Percentiles rank a stretch among this genome's conserved stretches.
phyloP scores from a whole-genome alignment of 352 stramenopile genomes.

The Phytophthora sansomeana region DNA sequence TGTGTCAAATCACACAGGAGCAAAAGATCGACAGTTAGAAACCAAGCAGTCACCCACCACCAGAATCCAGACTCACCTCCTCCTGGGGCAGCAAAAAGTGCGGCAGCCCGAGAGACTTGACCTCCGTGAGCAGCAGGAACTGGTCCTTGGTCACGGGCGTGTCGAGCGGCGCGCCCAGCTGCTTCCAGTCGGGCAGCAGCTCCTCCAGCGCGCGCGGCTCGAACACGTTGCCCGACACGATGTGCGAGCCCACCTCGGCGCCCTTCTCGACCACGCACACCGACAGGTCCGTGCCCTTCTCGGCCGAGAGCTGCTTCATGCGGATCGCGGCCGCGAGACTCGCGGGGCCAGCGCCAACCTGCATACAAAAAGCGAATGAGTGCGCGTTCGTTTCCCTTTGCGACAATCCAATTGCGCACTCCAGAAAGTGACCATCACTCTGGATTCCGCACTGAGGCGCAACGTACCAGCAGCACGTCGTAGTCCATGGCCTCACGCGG shows the following conservation, averaged over 20 bases:
- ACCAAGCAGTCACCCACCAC: neutral
- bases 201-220: constrained; percentile 97
- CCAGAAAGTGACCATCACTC: constrained; percentile 1
- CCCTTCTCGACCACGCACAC: constrained; percentile 97
- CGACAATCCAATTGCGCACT: no score
- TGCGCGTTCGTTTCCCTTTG: neutral
- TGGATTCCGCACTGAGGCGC: constrained; percentile 14
- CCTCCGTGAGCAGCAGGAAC: constrained; percentile 95
- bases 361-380: constrained; percentile 3
- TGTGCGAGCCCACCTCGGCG: constrained; percentile 97
- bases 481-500: constrained; percentile 97
- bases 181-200: constrained; percentile 96
- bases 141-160: constrained; percentile 95
- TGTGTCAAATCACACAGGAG: constrained; percentile 30
- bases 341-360: constrained; percentile 86
- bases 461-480: constrained; percentile 97
- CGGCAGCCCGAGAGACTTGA: constrained; percentile 87
- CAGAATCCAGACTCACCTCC: constrained; percentile 62
- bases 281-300: constrained; percentile 94
- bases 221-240: constrained; percentile 98
- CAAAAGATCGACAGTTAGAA: constrained; percentile 6
- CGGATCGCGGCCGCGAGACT: constrained; percentile 97
- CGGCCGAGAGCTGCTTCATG: constrained; percentile 96
- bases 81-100: constrained; percentile 94
- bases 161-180: constrained; percentile 88